phyloP scores from a whole-genome alignment of 169 alveolate species.

The Plasmodium vivax region DNA sequence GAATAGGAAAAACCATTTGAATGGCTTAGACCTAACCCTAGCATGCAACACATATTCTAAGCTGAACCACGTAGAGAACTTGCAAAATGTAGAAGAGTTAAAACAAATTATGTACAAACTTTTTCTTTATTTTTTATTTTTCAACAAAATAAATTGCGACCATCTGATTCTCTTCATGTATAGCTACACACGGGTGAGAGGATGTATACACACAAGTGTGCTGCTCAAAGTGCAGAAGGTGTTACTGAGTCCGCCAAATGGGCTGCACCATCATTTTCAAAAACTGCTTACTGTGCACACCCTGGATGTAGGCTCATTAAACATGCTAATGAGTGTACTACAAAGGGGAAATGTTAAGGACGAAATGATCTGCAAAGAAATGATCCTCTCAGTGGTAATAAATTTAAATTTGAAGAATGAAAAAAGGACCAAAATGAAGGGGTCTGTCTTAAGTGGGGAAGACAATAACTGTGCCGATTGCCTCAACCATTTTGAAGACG shows the following conservation, averaged over 20 bases:
- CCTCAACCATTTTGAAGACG: not conserved
- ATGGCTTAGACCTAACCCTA: constrained; percentile 52
- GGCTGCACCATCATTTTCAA: not conserved
- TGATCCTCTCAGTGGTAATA: constrained; percentile 24
- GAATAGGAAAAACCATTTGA: constrained; percentile 11
- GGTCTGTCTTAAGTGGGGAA: constrained; percentile 22
- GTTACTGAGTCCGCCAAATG: not conserved
- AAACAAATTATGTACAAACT: constrained; percentile 42
- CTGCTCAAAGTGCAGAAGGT: constrained; percentile 27
- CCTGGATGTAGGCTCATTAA: constrained; percentile 39
- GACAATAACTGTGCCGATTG: not conserved
- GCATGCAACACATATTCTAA: constrained; percentile 55
- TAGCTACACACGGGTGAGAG: constrained; percentile 30
- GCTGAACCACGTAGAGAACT: not conserved
- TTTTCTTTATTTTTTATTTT: constrained; percentile 58
- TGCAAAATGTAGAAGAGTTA: constrained; percentile 24
- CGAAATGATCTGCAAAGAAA: constrained; percentile 6
- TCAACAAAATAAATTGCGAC: constrained; percentile 7
- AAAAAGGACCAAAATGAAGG: constrained; percentile 30
- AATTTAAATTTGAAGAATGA: constrained; percentile 32
- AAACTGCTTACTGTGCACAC: not conserved
- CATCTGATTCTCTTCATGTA: constrained; percentile 46
- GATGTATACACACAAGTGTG: constrained; percentile 16
- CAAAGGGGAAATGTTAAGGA: constrained; percentile 21
- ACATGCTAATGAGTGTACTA: constrained; percentile 46